These are phyloP conservation scores for Cymbopogon flexuosus DNA, from an alignment of 202 grass and related monocot genomes.

Conservation along the genomic window DNA sequence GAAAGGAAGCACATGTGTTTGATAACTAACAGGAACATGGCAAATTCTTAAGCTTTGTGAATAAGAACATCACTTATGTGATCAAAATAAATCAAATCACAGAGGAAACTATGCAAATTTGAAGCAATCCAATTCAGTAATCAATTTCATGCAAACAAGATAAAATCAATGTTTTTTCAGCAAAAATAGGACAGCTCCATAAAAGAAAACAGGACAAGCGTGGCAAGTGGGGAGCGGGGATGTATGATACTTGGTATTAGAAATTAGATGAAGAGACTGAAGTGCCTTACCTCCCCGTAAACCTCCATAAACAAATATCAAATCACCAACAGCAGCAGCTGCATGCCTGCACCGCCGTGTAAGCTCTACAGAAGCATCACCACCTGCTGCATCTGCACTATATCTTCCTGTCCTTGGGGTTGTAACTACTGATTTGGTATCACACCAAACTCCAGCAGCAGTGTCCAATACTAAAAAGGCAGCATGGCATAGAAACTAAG, in stretches of 20 bases:
- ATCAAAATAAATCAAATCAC: neutral
- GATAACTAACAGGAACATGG: neutral
- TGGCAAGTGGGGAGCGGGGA: neutral
- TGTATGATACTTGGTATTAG: neutral
- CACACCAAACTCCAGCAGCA: constrained; percentile 97
- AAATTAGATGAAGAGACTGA: constrained; percentile 18
- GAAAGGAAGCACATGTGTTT: neutral
- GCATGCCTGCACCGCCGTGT: constrained; percentile 92
- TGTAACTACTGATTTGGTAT: constrained; percentile 91
- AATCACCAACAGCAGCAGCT: constrained; percentile 91
- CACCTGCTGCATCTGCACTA: constrained; percentile 83
- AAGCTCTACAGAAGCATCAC: constrained; percentile 85
- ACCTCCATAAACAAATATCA: constrained; percentile 98
- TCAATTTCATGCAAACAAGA: neutral
- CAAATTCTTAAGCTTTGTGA: neutral
- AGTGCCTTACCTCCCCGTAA: constrained; percentile 73
- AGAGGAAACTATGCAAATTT: neutral
- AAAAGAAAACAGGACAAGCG: neutral
- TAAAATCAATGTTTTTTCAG: neutral
- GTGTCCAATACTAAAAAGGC: constrained; percentile 81
- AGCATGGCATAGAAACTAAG: constrained; percentile 29
- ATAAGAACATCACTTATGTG: neutral
- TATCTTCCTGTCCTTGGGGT: constrained; percentile 90
- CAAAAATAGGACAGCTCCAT: neutral
- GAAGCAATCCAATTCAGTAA: neutral